Percentiles rank a stretch among this genome's conserved stretches.
Conservation (phyloP, 106 monocot genomes). For the Platanthera guangdongensis region DNA sequence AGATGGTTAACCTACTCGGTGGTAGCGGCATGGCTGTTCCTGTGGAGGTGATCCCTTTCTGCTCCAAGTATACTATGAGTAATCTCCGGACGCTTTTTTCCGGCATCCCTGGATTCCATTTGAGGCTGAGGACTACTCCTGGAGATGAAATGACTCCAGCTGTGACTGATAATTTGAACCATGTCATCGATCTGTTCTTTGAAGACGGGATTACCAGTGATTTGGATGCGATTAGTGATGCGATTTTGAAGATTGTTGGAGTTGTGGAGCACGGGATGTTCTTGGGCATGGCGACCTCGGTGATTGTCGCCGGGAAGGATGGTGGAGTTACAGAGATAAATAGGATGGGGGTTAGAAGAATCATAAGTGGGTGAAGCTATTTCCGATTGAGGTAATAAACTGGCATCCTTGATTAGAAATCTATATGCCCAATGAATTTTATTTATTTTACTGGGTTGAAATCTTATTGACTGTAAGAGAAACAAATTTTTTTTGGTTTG, state of each 20-base stretch:
- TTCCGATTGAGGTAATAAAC: neutral
- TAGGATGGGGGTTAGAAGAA: neutral
- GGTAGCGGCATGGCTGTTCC: constrained; percentile 57
- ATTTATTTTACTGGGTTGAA: neutral
- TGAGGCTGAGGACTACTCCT: constrained; percentile 33
- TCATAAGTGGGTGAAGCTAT: neutral
- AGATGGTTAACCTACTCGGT: constrained; percentile 51
- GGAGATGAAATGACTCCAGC: constrained; percentile 24
- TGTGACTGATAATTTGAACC: constrained; percentile 76
- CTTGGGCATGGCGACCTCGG: constrained; percentile 63
- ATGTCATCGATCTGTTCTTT: constrained; percentile 70
- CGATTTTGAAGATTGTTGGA: constrained; percentile 58
- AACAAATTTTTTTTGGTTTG: neutral
- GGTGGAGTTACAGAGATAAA: constrained; percentile 34
- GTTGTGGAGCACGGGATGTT: constrained; percentile 98
- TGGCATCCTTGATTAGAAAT: neutral
- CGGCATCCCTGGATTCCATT: constrained; percentile 25
- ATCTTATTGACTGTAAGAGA: neutral
- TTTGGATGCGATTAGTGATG: constrained; percentile 49
- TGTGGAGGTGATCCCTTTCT: constrained; percentile 66
- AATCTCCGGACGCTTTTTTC: constrained; percentile 34
- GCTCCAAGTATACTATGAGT: constrained; percentile 35
- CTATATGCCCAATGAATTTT: neutral
- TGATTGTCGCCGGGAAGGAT: constrained; percentile 61
- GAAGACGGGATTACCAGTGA: constrained; percentile 61